Evolutionary conservation across 371 early-diverging fungal genomes (phyloP), one percentile per base, ranked within the genome.

Genomic region (Coemansia sp.): DNA sequence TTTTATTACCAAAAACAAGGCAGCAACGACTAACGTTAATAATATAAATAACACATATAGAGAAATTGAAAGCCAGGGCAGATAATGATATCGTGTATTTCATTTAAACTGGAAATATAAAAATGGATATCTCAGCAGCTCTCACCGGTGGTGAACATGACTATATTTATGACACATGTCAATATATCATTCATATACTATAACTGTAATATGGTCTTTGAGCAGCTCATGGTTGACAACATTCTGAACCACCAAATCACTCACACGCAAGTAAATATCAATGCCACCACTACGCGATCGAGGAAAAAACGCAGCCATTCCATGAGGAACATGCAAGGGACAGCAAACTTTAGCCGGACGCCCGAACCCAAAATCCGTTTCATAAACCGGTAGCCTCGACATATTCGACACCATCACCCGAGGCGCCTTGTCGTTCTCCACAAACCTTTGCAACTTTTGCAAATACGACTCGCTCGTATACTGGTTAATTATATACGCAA

Each of bases 351-450:
- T 71, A 21, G 17, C 51, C 0, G 71, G 69, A 4, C 40, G 12
- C 1, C 62, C 63, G 9, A 39, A 67, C 1, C 71, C 71, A 69
- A 71, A 71, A 23, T 71, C 55, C 12, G 51, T 21, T 1, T 40
- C 40, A n/a, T 71, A 68, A 28, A 39, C 29, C 12, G 62, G 69
- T 0, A 56, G 7, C 5, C 69, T 36, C 0, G 71, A 71, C 4
- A 52, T 21, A n/a, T 68, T 71, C 1, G 58, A 15, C 2, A 58
- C 41, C 26, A 52, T 56, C 46, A 71, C 3, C 0, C 44, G 13
- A 1, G 69, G 41, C 11, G 21, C 61, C 13, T 23, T n/a, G 28
- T 13, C 32, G 1, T 9, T 21, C 3, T 55, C 61, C 3, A 70
- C 68, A 60, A 49, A 51, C 28, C 15, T 46, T 12, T 1, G 4